Conservation (phyloP, 805 yeast species). For the Wickerhamomyces bovis region DNA sequence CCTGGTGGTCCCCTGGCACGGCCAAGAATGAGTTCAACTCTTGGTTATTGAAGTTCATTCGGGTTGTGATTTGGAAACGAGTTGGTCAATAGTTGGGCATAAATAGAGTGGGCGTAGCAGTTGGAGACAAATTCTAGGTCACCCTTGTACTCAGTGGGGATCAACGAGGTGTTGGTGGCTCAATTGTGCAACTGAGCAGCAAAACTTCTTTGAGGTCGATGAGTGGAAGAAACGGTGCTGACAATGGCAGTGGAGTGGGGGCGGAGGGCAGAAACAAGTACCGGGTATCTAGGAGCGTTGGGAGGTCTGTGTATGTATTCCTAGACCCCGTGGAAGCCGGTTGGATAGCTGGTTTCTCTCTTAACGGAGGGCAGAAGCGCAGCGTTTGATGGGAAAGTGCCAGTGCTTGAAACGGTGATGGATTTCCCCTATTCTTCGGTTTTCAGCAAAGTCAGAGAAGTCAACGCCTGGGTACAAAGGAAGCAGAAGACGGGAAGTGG, state of each 20-base stretch:
- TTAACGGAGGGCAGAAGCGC: background rate
- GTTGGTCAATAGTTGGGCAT: background rate
- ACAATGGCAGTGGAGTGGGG: background rate
- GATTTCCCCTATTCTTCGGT: background rate
- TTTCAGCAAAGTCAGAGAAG: background rate
- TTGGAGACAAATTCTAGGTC: background rate
- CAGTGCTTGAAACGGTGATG: background rate
- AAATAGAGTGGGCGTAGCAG: background rate
- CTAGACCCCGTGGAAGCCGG: background rate
- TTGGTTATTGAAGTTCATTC: constrained; percentile 17
- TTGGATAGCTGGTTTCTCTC: background rate
- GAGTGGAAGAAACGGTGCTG: background rate
- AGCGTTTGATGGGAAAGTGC: background rate
- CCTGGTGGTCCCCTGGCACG: constrained; percentile 15
- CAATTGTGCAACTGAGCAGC: background rate
- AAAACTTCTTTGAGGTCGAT: background rate
- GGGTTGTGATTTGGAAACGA: too few relatives aligned
- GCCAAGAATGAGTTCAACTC: constrained; percentile 18
- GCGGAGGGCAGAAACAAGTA: background rate
- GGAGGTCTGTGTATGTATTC: background rate
- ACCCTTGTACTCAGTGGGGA: too few relatives aligned
- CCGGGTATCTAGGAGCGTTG: background rate
- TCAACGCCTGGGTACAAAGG: background rate
- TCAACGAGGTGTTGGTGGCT: too few relatives aligned
- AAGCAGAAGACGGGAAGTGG: background rate